Evolutionary conservation across 1,284 basidiomycete species (phyloP), one percentile per base, ranked within the genome.

Genomic region (Dichomitus squalens): DNA sequence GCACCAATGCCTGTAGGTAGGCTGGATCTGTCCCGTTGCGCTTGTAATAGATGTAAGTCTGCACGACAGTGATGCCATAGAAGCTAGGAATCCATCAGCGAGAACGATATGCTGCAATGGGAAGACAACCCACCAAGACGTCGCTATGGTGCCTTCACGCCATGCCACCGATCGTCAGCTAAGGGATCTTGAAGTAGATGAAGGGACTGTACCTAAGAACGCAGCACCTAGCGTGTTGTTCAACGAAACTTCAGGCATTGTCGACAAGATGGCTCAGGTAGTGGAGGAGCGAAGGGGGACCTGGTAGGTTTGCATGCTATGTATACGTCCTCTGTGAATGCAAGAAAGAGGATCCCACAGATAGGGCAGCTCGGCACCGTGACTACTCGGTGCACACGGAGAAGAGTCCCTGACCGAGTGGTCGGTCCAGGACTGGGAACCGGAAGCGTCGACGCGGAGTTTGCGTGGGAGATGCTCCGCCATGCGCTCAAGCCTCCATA

Each of bases 21-120:
- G 21, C n/a, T 20, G 63, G 58, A 48, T 70, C 67, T 9, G 51
- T 31, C 16, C 50, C 46, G n/a, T 59, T 59, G 23, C 60, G 61
- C 36, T 58, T 61, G 49, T 58, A 70, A 55, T 68, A 70, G 25
- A 64, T 61, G 40, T 61, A 66, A 4, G 65, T 64, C 47, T 70
- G 68, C 7, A 68, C 49, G 23, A 63, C 58, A 2, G 64, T 68
- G 31, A 68, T 59, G 2, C 68, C 68, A 43, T 66, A 70, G 16
- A 70, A 48, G 23, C 68, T 70, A 31, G 4, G 25, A 7, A 5
- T 4, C 11, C 4, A 11, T 57, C 12, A 54, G 49, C n/a, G 4
- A 5, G 36, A 6, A 21, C 40, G 23, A 1, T 4, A 16, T 18
- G 18, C 12, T 12, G 5, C 4, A 21, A 16, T 20, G 1, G 11